Evolutionary conservation across 306 rosid genomes (phyloP).

Genomic region (Ziziphus jujuba): DNA sequence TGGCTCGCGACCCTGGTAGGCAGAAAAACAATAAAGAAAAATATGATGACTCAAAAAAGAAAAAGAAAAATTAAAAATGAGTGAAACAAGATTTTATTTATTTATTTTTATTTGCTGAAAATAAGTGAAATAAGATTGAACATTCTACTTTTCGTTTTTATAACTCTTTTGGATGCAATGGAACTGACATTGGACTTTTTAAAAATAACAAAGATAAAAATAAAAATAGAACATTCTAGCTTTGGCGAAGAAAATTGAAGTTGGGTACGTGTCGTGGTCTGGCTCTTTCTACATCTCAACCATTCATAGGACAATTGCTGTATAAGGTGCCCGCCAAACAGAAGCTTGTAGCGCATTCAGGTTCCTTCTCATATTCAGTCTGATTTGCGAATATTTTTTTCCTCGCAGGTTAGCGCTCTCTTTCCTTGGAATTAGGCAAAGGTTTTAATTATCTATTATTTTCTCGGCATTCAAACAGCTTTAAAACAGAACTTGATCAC

Average conservation of each 20-base stretch:
- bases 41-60: too few relatives aligned
- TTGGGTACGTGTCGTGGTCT: slow-evolving; percentile 5
- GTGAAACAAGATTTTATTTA: not conserved
- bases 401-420: not conserved
- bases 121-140: not conserved
- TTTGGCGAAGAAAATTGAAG: not conserved
- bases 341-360: not conserved
- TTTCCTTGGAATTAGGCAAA: not conserved
- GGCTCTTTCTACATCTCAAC: not conserved
- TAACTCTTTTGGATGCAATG: too few relatives aligned
- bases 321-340: not conserved
- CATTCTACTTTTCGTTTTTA: not conserved
- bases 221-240: slow-evolving; percentile 13
- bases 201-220: too few relatives aligned
- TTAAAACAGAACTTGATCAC: not conserved
- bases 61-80: not conserved
- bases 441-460: not conserved
- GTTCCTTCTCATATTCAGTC: slow-evolving; percentile 6
- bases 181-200: too few relatives aligned
- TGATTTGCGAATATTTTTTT: not conserved
- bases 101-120: too few relatives aligned
- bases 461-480: slow-evolving; percentile 1
- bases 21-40: too few relatives aligned
- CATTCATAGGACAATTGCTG: not conserved
- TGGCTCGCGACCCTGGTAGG: too few relatives aligned